Evolutionary conservation across 179 eudicot species (phyloP), one percentile per base, ranked within the genome.

Genomic region (Amaranthus tricolor): DNA sequence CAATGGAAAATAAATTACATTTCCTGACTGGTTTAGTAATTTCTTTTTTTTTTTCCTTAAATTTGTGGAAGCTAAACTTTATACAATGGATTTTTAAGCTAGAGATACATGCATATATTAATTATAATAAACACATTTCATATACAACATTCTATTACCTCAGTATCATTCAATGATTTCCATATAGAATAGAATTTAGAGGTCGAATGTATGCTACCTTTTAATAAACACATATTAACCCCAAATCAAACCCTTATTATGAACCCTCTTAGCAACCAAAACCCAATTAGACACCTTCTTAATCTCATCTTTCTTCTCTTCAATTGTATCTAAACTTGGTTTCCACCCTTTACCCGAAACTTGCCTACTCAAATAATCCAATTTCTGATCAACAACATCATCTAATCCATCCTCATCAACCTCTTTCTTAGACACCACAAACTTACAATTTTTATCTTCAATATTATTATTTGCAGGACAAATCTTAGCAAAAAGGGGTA

Each of bases 291-390:
- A 60, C 0, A 76, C 87, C 68, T 84, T 89, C 24, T 68, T 77
- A 59, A 82, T 71, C 43, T 81, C 81, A 77, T 64, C 51, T 49
- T 70, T 74, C 81, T 86, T 91, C 78, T 93, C 98, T 80, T 73
- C 85, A n/a, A 93, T 93, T 6, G 98, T 83, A 76, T 93, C 93
- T 76, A 93, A 85, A 81, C 89, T 90, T 0, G 98, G 98, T 75
- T 88, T 91, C 98, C 98, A 93, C 16, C 87, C 84, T 77, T 81
- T 89, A 7, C 90, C 89, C 5, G 93, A 89, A 49, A 83, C 51
- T 68, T 86, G 87, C 74, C 89, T 77, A 81, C 87, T 86, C 74
- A 88, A 80, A 77, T 76, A 86, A 74, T 86, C 90, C 20, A 84
- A 81, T 77, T 82, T 83, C 21, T 57, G 40, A 31, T 31, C 40